phyloP scores from a whole-genome alignment of 2,329 filamentous ascomycete genomes.

The Talaromyces sp. region DNA sequence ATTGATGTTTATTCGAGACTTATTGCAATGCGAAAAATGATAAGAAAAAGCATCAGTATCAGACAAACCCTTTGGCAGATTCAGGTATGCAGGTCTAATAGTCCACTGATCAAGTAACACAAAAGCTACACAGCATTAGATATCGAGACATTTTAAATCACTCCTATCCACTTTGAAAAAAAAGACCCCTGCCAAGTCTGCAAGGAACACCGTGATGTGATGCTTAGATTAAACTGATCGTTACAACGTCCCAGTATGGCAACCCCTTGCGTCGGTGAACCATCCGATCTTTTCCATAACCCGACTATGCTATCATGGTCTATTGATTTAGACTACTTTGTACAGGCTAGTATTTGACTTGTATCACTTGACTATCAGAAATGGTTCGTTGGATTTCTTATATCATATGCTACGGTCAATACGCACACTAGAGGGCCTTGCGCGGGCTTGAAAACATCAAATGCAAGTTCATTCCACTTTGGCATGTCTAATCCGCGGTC shows the following conservation, averaged over 20 bases:
- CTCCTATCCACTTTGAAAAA: neutral
- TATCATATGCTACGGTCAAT: neutral
- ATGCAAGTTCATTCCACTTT: too few relatives aligned
- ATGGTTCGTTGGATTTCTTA: neutral
- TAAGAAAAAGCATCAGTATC: too few relatives aligned
- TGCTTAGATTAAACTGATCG: neutral
- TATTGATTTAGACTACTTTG: neutral
- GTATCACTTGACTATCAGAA: neutral
- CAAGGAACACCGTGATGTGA: neutral
- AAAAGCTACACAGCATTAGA: neutral
- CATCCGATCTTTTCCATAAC: neutral
- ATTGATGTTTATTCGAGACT: too few relatives aligned
- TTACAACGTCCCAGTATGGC: neutral
- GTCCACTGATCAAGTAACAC: neutral
- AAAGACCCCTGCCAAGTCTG: constrained; percentile 11
- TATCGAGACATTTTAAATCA: neutral
- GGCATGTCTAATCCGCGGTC: too few relatives aligned
- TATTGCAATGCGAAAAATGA: neutral
- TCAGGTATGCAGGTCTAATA: neutral
- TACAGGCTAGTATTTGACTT: neutral
- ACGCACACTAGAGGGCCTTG: neutral
- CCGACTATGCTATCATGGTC: too few relatives aligned
- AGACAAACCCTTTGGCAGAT: neutral
- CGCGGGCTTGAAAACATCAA: too few relatives aligned
- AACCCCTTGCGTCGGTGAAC: constrained; percentile 9